Evolutionary conservation across 1,284 basidiomycete species (phyloP), one percentile per base, ranked within the genome.

Genomic region (Chalciporus sp.): DNA sequence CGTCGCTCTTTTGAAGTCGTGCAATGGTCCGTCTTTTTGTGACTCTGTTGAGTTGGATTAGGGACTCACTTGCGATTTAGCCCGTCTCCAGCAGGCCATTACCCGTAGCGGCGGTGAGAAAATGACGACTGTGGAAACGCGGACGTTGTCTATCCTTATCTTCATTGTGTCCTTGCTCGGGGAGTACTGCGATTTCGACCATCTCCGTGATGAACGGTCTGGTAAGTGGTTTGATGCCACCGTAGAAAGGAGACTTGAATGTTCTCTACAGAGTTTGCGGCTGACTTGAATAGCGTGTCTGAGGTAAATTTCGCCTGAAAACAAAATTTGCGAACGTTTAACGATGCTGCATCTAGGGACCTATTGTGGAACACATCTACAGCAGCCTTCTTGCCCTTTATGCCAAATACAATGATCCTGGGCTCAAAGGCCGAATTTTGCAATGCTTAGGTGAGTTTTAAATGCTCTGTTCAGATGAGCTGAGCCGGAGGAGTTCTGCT

Each of bases 181-280:
- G 45, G 94, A 98, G 69, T 83, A 95, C 65, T 95, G 90, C 58
- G 80, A 94, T 56, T 93, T 98, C 63, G 95, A 98, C 67, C 74
- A 75, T 4, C 72, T 96, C 16, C 82, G 92, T 4, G 61, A 62
- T 23, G 83, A 86, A 37, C 75, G 85, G 61, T 67, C 76, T 20
- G 76, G 88, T 89, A 58, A 45, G 73, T 62, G 7, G 23, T 8
- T 17, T 17, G 1, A 2, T 9, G 17, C 26, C 6, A 39, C 3
- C 10, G 16, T 7, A 7, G 12, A 8, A 19, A 16, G 20, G 14
- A 37, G 26, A 33, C 29, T 40, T 39, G 27, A 44, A 42, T 10
- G 19, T 49, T 42, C 16, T 23, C 23, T 23, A 33, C 40, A 85
- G 85, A 75, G 47, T 74, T 90, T 43, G 76, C 74, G 4, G 49